Base-by-base conservation (phyloP, 306 rosid genomes). In the Pterocarpus macrocarpus region DNA sequence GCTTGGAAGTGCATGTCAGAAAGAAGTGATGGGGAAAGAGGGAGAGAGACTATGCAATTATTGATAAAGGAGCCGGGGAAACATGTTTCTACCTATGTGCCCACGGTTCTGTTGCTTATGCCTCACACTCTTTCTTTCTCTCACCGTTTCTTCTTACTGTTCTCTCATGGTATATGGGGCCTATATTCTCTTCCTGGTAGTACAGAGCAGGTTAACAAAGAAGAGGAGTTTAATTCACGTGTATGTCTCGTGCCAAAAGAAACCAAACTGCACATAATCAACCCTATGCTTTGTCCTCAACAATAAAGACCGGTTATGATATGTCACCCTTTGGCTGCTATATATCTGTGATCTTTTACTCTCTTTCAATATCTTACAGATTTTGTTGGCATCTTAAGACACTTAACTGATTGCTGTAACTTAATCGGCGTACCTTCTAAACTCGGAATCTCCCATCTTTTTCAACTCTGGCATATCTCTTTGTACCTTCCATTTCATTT, bases 211-310 rank as follows among this genome's bases (percentile, higher is more conserved):
- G 85, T 86, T 38, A 83, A 69, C 41, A 75, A 33, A 70, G 74
- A 41, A 81, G 56, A 59, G 78, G 53, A 69, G 52, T 74, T 57
- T 77, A 80, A 68, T 52, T 88, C 90, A 86, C 90, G 89, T 80
- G 88, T 62, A 69, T 85, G 89, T 91, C 87, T 69, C 86, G 76
- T 79, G 81, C 83, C 88, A 89, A 88, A 88, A 89, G 82, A 86
- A 92, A 87, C 85, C 92, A 74, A 86, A 74, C 30, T 77, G 78
- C 84, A 49, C 84, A 88, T 85, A 83, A 84, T 84, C 87, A 68
- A 65, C 75, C 74, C 74, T 83, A 68, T 92, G 86, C 82, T 85
- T 89, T 90, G 97, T 94, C 92, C 71, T 90, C 86, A 82, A 64
- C 90, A 84, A 78, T 87, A 72, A 67, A 75, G 78, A 69, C 81